Evolutionary conservation across 2,329 filamentous ascomycete genomes (phyloP), one percentile per base, ranked within the genome.

Genomic region (Rugonectria rugulosa): DNA sequence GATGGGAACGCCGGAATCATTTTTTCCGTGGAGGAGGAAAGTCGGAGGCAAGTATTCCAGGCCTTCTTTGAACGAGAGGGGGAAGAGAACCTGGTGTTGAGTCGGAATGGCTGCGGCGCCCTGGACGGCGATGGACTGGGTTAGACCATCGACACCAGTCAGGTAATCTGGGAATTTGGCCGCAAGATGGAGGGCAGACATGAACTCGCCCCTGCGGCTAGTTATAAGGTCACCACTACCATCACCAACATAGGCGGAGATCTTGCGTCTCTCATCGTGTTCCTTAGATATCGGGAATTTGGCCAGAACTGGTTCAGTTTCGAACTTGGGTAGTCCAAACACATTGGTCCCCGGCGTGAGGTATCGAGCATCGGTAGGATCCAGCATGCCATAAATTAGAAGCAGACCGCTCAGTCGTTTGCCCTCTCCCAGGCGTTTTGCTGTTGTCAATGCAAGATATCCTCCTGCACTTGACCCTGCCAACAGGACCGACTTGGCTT

Each of bases 141-240:
- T 53, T 0, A 66, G 44, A 0, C 62, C 64, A 0, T 50, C 23
- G 2, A 63, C 2, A 0, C 64, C 64, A 1, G 64, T 62, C 11
- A 66, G 55, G 19, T 66, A 66, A 9, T 66, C 64, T 3, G 58
- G 62, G 15, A 63, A 62, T 0, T 65, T 27, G 0, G 57, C 64
- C 2, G 63, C 56, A 1, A 66, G 37, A 4, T 66, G 64, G 2
- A 66, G 41, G 14, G 64, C 64, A 7, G 62, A 50, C 0, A 48
- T n/a, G 3, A 66, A 19, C 3, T 34, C 20, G n/a, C 59, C 47
- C 0, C 64, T 31, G 0, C 32, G 32, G 11, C 58, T 52, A 8
- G n/a, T n/a, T 47, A n/a, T 7, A 23, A 14, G 1, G 47, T n/a
- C 4, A 52, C 29, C 10, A 26, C 51, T 1, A 21, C n/a, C 0